phyloP scores from a whole-genome alignment of 345 rosid genomes.

The Tarenaya hassleriana region DNA sequence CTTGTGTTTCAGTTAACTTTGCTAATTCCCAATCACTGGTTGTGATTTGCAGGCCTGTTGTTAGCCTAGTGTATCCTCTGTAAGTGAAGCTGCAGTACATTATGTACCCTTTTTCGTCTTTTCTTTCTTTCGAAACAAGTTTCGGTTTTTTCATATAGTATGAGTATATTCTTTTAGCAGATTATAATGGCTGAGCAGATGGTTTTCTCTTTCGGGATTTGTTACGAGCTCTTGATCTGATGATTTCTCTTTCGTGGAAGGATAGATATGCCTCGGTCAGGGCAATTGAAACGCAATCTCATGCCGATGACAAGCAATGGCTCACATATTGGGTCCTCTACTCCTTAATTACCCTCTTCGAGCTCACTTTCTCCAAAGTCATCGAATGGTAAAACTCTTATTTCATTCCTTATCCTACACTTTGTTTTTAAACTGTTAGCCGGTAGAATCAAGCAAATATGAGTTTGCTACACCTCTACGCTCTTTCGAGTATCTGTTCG shows the following conservation, averaged over 20 bases:
- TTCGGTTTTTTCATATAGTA: neutral
- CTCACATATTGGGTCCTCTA: constrained; percentile 94
- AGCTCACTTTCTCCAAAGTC: constrained; percentile 83
- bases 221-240: constrained; percentile 6
- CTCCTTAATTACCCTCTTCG: constrained; percentile 76
- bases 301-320: constrained; percentile 85
- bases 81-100: constrained; percentile 37
- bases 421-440: neutral
- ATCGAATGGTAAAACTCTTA: constrained; percentile 62
- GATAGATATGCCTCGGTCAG: constrained; percentile 72
- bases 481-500: too few relatives aligned
- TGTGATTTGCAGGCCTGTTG: constrained; percentile 66
- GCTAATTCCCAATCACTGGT: constrained; percentile 4
- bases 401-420: neutral
- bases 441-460: neutral
- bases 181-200: neutral
- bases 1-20: neutral
- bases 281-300: constrained; percentile 87
- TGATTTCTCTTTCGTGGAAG: constrained; percentile 10
- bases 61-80: constrained; percentile 91
- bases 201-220: neutral
- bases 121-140: neutral
- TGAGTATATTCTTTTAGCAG: neutral
- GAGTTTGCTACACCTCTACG: too few relatives aligned
- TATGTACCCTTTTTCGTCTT: neutral